Base-by-base conservation (phyloP, 768 basidiomycete genomes). In the Pholiota conissans region DNA sequence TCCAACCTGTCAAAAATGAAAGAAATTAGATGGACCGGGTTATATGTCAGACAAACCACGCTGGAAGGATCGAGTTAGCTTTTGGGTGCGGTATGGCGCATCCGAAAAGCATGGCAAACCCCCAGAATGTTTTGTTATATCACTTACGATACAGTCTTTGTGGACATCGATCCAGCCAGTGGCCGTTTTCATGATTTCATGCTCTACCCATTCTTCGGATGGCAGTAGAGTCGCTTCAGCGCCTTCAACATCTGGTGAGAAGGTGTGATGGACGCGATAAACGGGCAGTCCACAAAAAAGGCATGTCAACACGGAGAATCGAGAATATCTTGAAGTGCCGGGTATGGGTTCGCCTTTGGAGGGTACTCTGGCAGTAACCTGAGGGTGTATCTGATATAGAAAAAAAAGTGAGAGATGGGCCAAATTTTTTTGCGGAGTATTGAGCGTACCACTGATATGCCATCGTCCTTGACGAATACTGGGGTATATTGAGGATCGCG, bases 91-190 rank as follows among this genome's bases (percentile, higher is more conserved):
- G 7, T 7, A 11, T 10, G 7, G 24, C 13, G 18, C 42, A 22
- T 45, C 42, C 22, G 3, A 22, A 20, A 45, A 45, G 42, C 11
- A 24, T 24, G 18, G 18, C 24, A 26, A 26, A 58, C 48, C 47
- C 34, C 32, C 48, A 61, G 37, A 49, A 62, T 56, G n/a, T n/a
- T 35, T 40, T 13, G 28, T 42, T 48, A 35, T 16, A 39, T 61
- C 56, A 82, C 90, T 80, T 72, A 92, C 90, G 71, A 90, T 66
- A 65, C 85, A 87, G 51, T 78, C 75, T 52, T 78, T 79, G 65
- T 86, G 78, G 18, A 91, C 80, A 63, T 91, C 85, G 59, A 93
- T 79, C 89, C 88, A 91, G 10, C 90, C 91, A 52, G 68, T 83
- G 30, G 76, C 71, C 62, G 85, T 87, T 71, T 83, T 84, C 71